Evolutionary conservation across 2,329 filamentous ascomycete genomes (phyloP).

Genomic region (Botrytis squamosa): DNA sequence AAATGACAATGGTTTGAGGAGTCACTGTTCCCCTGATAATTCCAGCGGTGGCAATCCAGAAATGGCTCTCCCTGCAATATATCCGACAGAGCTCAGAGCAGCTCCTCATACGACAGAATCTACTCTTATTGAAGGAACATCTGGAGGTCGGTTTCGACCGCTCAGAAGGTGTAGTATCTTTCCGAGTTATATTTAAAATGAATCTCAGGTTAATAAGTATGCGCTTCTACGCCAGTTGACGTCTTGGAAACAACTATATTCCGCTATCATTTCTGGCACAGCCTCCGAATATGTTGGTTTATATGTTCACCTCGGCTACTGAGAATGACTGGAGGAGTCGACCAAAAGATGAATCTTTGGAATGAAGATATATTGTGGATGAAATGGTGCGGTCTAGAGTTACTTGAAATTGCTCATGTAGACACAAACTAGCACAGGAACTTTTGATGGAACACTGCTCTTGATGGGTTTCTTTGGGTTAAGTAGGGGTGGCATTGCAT

Average conservation of each 20-base stretch:
- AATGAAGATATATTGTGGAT: no score
- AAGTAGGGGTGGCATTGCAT: background rate
- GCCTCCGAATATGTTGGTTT: slow-evolving; percentile 33
- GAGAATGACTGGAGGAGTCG: slow-evolving; percentile 31
- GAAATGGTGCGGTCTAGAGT: slow-evolving; percentile 20
- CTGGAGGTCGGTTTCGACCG: background rate
- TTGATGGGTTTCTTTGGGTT: background rate
- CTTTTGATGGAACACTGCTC: background rate
- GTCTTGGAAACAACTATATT: background rate
- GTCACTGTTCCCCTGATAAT: background rate
- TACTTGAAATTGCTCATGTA: slow-evolving; percentile 24
- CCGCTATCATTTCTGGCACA: slow-evolving; percentile 35
- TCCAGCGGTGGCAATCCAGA: background rate
- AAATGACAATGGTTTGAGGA: background rate
- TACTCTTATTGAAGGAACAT: background rate
- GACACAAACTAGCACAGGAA: slow-evolving; percentile 19
- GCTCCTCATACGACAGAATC: background rate
- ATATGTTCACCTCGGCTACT: slow-evolving; percentile 32
- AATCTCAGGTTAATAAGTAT: slow-evolving; percentile 24
- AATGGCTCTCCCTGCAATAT: slow-evolving; percentile 6
- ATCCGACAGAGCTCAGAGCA: background rate
- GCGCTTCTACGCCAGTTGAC: slow-evolving; percentile 42
- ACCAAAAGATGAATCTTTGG: no score
- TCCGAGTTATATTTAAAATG: background rate
- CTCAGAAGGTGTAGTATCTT: slow-evolving; percentile 26